phyloP scores from a whole-genome alignment of 2,329 filamentous ascomycete species.

The Chalara sp. region DNA sequence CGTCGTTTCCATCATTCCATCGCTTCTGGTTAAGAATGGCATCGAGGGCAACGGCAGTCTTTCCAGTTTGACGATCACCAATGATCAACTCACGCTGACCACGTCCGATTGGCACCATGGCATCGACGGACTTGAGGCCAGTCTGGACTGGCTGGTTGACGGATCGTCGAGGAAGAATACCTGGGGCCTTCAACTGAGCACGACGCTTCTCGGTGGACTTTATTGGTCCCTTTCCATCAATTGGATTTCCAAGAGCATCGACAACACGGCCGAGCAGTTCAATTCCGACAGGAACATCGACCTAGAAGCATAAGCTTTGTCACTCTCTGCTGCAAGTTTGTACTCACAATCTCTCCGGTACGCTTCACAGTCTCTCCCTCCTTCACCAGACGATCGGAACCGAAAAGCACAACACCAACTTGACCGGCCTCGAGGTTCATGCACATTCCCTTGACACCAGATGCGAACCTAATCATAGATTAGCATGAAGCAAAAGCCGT shows the following conservation, averaged over 20 bases:
- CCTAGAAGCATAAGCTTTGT: constrained; percentile 44
- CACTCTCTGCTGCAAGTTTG: background rate
- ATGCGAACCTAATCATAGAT: constrained; percentile 70
- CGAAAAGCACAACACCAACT: constrained; percentile 99
- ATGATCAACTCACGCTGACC: constrained; percentile 99
- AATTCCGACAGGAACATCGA: constrained; percentile 89
- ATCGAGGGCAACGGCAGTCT: constrained; percentile 97
- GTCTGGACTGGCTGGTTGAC: constrained; percentile 99
- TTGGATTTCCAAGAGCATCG: constrained; percentile 97
- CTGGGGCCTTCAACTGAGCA: constrained; percentile 98
- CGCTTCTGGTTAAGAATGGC: constrained; percentile 99
- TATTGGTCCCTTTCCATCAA: constrained; percentile 97
- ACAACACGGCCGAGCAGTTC: constrained; percentile 97
- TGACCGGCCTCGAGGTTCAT: constrained; percentile 99
- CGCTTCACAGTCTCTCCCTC: constrained; percentile 99
- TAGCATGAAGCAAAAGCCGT: constrained; percentile 11
- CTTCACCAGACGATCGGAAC: constrained; percentile 99
- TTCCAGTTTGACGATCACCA: constrained; percentile 99
- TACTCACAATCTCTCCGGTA: constrained; percentile 95
- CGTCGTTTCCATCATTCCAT: constrained; percentile 84
- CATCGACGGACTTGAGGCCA: constrained; percentile 97
- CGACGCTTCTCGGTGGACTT: constrained; percentile 87
- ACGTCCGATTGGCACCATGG: constrained; percentile 99
- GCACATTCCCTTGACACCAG: constrained; percentile 99
- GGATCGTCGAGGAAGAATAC: constrained; percentile 93